A percentile compares a stretch with the other conserved stretches of the same genome.
These are phyloP conservation scores for Botrytis porri DNA, from an alignment of 2,329 filamentous ascomycete genomes.

Conservation along the genomic window DNA sequence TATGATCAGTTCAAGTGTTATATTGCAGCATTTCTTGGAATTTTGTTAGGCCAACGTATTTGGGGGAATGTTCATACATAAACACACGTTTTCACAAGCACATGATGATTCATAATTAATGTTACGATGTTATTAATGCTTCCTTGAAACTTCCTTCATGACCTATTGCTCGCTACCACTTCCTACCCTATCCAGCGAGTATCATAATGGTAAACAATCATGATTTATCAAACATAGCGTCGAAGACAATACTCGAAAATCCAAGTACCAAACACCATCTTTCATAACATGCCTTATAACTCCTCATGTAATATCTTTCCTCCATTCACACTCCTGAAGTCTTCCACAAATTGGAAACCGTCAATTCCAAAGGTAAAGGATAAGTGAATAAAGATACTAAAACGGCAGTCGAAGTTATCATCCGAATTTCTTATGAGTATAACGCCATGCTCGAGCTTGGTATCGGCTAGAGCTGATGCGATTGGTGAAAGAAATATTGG, in stretches of 20 bases:
- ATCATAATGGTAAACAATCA: not conserved
- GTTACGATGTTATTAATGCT: not conserved
- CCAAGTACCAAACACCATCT: not conserved
- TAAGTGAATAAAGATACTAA: not conserved
- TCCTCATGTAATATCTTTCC: not conserved
- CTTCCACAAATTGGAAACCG: not conserved
- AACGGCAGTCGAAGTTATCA: not conserved
- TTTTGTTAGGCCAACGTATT: not conserved
- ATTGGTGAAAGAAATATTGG: not conserved
- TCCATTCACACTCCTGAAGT: not conserved
- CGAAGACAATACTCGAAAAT: not conserved
- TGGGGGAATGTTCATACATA: not conserved
- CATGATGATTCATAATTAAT: not conserved
- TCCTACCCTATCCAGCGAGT: too few relatives aligned
- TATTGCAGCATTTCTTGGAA: not conserved
- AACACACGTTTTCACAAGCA: not conserved
- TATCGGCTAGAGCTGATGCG: not conserved
- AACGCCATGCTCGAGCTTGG: not conserved
- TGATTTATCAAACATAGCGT: not conserved
- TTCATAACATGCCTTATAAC: not conserved
- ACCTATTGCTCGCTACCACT: not conserved
- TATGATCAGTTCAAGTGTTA: not conserved
- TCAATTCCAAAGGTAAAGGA: not conserved
- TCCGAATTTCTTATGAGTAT: not conserved
- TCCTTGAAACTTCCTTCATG: not conserved